Evolutionary conservation across 371 early-diverging fungal species (phyloP).

Genomic region (Dichotomocladium elegans): DNA sequence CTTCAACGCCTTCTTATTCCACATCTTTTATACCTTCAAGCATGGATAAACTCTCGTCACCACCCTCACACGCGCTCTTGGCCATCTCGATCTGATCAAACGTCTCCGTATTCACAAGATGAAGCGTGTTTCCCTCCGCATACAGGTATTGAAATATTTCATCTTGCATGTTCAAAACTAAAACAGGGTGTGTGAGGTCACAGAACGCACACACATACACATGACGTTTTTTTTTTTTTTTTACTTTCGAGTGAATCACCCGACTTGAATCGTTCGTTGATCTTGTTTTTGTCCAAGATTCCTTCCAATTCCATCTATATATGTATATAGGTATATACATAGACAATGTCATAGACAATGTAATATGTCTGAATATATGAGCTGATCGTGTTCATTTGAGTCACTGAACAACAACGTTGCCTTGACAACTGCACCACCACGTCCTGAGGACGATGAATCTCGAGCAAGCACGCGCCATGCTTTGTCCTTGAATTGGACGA

Average conservation of each 20-base stretch:
- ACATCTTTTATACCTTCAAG: conserved; percentile 29
- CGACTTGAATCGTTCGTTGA: conserved; percentile 61
- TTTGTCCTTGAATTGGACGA: conserved; percentile 42
- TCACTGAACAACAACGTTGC: conserved; percentile 6
- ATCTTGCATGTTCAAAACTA: conserved; percentile 59
- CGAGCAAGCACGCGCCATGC: conserved; percentile 42
- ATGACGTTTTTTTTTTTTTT: no score
- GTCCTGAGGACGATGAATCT: conserved; percentile 41
- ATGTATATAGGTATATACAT: no score
- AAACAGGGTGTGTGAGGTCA: no score
- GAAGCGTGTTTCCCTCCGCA: conserved; percentile 50
- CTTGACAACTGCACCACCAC: conserved; percentile 53
- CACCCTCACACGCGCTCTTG: conserved; percentile 57
- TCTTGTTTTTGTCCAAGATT: conserved; percentile 46
- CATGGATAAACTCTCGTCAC: conserved; percentile 28
- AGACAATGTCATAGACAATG: no score
- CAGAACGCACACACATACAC: no score
- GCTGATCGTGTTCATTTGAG: neutral
- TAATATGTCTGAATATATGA: no score
- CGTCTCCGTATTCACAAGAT: conserved; percentile 66
- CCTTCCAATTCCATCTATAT: conserved; percentile 69
- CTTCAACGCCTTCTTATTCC: neutral
- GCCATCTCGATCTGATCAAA: conserved; percentile 72
- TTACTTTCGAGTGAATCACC: conserved; percentile 60
- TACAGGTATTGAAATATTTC: conserved; percentile 73